These are phyloP conservation scores for Brassica rapa DNA, from an alignment of 345 rosid genomes.

Conservation along the genomic window DNA sequence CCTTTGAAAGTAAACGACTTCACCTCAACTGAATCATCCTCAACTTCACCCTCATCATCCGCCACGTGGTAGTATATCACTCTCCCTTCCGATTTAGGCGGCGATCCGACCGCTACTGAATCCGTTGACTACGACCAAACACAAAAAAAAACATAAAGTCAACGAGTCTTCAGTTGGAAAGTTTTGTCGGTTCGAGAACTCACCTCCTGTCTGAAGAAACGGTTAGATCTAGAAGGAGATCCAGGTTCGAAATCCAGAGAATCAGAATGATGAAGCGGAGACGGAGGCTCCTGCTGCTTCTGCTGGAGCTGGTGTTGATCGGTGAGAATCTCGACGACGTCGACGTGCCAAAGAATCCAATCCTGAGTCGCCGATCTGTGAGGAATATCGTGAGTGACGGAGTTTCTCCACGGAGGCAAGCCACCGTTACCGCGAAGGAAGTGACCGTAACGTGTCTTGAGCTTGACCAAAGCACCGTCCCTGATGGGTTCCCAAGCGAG, in stretches of 20 bases:
- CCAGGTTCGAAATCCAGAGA: slow-evolving; percentile 54
- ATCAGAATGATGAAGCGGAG: slow-evolving; percentile 52
- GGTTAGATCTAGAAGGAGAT: slow-evolving; percentile 57
- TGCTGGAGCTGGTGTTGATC: slow-evolving; percentile 11
- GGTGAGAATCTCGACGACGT: slow-evolving; percentile 52
- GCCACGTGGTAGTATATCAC: slow-evolving; percentile 80
- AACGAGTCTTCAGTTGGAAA: slow-evolving; percentile 8
- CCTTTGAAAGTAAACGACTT: slow-evolving; percentile 74
- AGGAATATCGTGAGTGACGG: slow-evolving; percentile 81
- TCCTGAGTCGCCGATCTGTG: slow-evolving; percentile 61
- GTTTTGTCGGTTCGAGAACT: not conserved
- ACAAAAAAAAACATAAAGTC: slow-evolving; percentile 23
- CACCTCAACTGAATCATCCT: slow-evolving; percentile 59
- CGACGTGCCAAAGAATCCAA: slow-evolving; percentile 81
- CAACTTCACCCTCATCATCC: slow-evolving; percentile 63
- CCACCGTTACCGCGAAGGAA: slow-evolving; percentile 77
- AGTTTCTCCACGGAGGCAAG: slow-evolving; percentile 81
- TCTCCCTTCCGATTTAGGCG: slow-evolving; percentile 84
- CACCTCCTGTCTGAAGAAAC: slow-evolving; percentile 75
- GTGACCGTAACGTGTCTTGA: slow-evolving; percentile 64
- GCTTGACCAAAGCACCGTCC: slow-evolving; percentile 51
- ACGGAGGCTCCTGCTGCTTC: slow-evolving; percentile 22
- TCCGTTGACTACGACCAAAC: slow-evolving; percentile 59
- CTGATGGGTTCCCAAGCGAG: slow-evolving; percentile 76
- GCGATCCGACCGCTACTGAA: slow-evolving; percentile 54